Conservation (phyloP, 176 grass and related monocot genomes). For the Cymbopogon citratus region DNA sequence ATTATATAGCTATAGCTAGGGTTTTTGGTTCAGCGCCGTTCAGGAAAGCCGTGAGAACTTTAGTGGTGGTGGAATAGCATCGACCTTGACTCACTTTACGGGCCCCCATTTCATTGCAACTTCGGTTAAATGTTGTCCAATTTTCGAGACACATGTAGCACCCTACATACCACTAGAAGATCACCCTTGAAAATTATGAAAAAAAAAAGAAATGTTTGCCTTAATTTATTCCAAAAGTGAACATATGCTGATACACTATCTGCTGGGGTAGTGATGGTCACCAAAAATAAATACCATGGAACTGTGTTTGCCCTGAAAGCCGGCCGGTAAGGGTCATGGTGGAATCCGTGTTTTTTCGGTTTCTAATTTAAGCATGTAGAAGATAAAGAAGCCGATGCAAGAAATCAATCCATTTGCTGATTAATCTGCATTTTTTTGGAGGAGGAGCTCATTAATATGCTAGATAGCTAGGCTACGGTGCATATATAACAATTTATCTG, state of each 20-base stretch:
- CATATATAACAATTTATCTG: neutral
- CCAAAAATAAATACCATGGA: neutral
- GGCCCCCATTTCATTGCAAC: too few relatives aligned
- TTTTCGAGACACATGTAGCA: too few relatives aligned
- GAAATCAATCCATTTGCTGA: neutral
- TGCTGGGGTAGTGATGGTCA: too few relatives aligned
- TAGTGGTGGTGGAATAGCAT: neutral
- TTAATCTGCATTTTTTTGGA: too few relatives aligned
- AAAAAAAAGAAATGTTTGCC: neutral
- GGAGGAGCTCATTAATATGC: too few relatives aligned
- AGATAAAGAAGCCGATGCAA: neutral
- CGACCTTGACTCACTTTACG: neutral
- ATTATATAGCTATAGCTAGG: too few relatives aligned
- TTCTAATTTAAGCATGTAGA: neutral
- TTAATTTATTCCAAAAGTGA: neutral
- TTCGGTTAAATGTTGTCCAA: too few relatives aligned
- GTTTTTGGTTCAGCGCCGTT: neutral
- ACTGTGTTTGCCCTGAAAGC: neutral
- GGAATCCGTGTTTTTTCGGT: neutral
- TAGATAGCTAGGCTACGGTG: too few relatives aligned
- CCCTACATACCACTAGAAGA: too few relatives aligned
- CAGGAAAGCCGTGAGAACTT: neutral
- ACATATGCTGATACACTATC: neutral
- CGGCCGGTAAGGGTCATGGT: neutral
- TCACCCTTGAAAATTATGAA: too few relatives aligned